These are phyloP conservation scores for Termitomyces sp. DNA, from an alignment of 768 basidiomycete species.

Conservation along the genomic window DNA sequence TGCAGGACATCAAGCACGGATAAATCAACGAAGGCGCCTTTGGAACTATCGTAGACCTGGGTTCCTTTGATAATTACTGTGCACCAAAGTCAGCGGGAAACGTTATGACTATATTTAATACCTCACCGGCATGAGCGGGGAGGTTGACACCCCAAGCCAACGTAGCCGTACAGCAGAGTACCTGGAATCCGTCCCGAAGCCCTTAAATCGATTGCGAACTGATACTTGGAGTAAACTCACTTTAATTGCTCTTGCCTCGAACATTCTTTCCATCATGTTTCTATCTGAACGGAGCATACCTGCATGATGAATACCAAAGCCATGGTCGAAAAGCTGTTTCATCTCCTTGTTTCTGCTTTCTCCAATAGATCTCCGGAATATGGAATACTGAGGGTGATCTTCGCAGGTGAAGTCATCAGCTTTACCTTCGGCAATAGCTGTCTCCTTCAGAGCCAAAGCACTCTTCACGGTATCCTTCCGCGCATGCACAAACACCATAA, in stretches of 20 bases:
- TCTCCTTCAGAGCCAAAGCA: slow-evolving; percentile 74
- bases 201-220: background rate
- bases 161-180: slow-evolving; percentile 96
- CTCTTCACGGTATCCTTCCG: slow-evolving; percentile 97
- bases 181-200: slow-evolving; percentile 40
- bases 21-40: slow-evolving; percentile 87
- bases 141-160: slow-evolving; percentile 99
- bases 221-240: slow-evolving; percentile 29
- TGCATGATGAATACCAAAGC: slow-evolving; percentile 98
- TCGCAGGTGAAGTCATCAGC: slow-evolving; percentile 75
- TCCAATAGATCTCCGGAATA: slow-evolving; percentile 73
- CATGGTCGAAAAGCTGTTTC: slow-evolving; percentile 86
- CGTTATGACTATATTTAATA: slow-evolving; percentile 5
- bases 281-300: slow-evolving; percentile 95
- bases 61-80: slow-evolving; percentile 95
- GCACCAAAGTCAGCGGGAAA: slow-evolving; percentile 4
- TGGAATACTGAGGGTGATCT: slow-evolving; percentile 71
- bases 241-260: slow-evolving; percentile 87
- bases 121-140: slow-evolving; percentile 88
- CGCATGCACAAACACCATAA: slow-evolving; percentile 99
- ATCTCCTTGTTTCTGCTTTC: slow-evolving; percentile 92
- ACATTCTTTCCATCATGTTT: slow-evolving; percentile 93
- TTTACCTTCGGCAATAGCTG: slow-evolving; percentile 63
- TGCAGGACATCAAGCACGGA: slow-evolving; percentile 95
- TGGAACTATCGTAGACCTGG: slow-evolving; percentile 88